Evolutionary conservation across 768 basidiomycete genomes (phyloP).

Genomic region (Cystoderma amianthinum): DNA sequence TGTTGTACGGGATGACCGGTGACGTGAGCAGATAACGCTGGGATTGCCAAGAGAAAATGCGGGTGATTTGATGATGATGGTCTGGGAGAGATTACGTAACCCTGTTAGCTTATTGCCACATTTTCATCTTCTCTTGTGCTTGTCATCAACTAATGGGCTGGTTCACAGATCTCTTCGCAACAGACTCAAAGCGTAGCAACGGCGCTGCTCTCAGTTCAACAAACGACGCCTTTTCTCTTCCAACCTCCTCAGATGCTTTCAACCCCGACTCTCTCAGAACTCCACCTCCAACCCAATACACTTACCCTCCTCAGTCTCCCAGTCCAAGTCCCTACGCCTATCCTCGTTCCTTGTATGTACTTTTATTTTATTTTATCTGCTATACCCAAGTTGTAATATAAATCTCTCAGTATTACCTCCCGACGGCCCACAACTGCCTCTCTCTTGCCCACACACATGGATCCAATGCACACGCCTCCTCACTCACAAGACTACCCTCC

Average conservation of each 20-base stretch:
- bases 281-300: conserved; percentile 49
- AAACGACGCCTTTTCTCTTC: conserved; percentile 84
- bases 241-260: conserved; percentile 65
- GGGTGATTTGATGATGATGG: too few relatives aligned
- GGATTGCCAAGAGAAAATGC: too few relatives aligned
- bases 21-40: too few relatives aligned
- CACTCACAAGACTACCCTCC: conserved; percentile 59
- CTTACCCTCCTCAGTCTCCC: conserved; percentile 69
- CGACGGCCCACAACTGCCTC: conserved; percentile 21
- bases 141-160: conserved; percentile 55
- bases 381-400: too few relatives aligned
- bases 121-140: too few relatives aligned
- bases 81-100: too few relatives aligned
- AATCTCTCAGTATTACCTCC: too few relatives aligned
- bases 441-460: conserved; percentile 64
- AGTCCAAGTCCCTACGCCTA: conserved; percentile 50
- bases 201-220: conserved; percentile 72
- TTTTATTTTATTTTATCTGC: conserved; percentile 2
- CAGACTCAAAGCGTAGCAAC: conserved; percentile 43
- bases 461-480: conserved; percentile 37
- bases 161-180: conserved; percentile 60
- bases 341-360: conserved; percentile 47
- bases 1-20: too few relatives aligned
- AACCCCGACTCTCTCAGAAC: conserved; percentile 44
- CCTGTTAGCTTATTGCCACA: too few relatives aligned